phyloP scores from a whole-genome alignment of 805 yeast species.

The Nakazawaea peltata region DNA sequence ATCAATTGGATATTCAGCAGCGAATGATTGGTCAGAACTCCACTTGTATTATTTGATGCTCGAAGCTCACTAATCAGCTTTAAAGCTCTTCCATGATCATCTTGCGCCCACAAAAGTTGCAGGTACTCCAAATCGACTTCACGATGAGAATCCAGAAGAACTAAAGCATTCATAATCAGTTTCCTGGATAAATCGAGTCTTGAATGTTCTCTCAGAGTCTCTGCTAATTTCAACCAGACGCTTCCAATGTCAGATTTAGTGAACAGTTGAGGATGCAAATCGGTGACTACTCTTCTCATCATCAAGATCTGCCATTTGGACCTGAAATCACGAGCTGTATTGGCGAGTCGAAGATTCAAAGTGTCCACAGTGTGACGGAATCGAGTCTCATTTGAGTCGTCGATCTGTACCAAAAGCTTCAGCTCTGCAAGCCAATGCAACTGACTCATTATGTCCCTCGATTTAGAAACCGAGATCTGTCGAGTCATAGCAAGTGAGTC shows the following conservation, averaged over 20 bases:
- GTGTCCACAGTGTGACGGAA: conserved; percentile 6
- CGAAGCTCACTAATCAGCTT: conserved; percentile 22
- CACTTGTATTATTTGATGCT: neutral
- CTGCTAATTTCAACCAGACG: conserved; percentile 52
- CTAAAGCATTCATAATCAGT: conserved; percentile 54
- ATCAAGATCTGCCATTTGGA: conserved; percentile 54
- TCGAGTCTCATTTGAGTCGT: conserved; percentile 9
- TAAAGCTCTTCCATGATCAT: conserved; percentile 80
- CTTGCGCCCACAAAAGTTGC: conserved; percentile 80
- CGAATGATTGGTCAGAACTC: conserved; percentile 3
- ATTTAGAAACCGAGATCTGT: conserved; percentile 42
- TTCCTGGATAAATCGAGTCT: conserved; percentile 68
- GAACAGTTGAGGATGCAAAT: conserved; percentile 9
- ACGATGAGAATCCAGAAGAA: conserved; percentile 24
- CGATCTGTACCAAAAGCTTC: conserved; percentile 26
- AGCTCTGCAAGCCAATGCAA: conserved; percentile 59
- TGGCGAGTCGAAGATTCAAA: conserved; percentile 17
- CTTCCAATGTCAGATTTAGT: conserved; percentile 29
- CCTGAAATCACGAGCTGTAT: conserved; percentile 45
- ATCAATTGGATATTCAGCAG: conserved; percentile 51
- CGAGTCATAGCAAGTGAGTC: conserved; percentile 41
- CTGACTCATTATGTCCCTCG: conserved; percentile 37
- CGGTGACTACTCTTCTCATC: conserved; percentile 40
- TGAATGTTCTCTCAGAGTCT: conserved; percentile 57
- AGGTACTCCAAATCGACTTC: conserved; percentile 70